Percentiles rank a stretch among this genome's conserved stretches.
phyloP scores from a whole-genome alignment of 1,139 yeast species.

The Lizanozyma gosingica region DNA sequence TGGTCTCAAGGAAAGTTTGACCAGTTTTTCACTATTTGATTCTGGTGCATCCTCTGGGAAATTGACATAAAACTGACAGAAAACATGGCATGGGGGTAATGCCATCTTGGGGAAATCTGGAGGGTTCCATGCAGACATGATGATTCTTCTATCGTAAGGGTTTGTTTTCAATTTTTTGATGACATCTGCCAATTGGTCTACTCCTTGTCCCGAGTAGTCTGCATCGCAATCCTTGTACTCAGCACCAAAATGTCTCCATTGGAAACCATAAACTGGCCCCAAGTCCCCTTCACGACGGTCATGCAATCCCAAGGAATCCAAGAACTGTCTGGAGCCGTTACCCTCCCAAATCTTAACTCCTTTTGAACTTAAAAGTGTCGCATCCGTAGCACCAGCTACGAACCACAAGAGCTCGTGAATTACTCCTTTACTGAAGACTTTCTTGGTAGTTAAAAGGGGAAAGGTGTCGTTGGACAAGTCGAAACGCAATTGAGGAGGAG shows the following conservation, averaged over 20 bases:
- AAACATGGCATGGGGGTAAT: constrained; percentile 95
- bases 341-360: constrained; percentile 99
- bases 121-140: constrained; percentile 97
- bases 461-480: constrained; percentile 61
- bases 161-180: constrained; percentile 73
- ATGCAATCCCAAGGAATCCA: constrained; percentile 73
- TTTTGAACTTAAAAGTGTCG: constrained; percentile 62
- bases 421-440: constrained; percentile 83
- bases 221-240: constrained; percentile 77
- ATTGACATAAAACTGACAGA: constrained; percentile 88
- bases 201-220: constrained; percentile 81
- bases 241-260: constrained; percentile 99
- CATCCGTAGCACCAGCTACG: constrained; percentile 83
- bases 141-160: constrained; percentile 91
- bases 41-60: constrained; percentile 45
- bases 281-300: constrained; percentile 87
- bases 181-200: constrained; percentile 78
- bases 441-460: constrained; percentile 88
- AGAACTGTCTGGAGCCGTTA: constrained; percentile 88
- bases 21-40: constrained; percentile 10
- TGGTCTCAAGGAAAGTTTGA: constrained; percentile 31
- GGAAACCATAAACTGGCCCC: constrained; percentile 98
- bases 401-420: constrained; percentile 91
- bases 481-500: constrained; percentile 92
- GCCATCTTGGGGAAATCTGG: constrained; percentile 93